Evolutionary conservation across 2,329 filamentous ascomycete genomes (phyloP).

Genomic region (Aphanoascus verrucosus): DNA sequence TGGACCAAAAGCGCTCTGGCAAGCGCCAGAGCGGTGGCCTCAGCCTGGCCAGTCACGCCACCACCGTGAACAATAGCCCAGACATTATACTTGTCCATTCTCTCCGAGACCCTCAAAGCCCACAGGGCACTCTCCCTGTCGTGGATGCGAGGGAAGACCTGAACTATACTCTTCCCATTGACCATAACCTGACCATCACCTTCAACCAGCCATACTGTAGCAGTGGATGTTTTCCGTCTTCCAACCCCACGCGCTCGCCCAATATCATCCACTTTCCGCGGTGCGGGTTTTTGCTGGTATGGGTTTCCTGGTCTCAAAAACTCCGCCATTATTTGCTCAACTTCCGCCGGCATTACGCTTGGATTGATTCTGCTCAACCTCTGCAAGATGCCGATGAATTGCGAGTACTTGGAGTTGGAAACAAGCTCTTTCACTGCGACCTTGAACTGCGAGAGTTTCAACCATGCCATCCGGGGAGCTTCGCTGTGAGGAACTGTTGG

Average conservation of each 20-base stretch:
- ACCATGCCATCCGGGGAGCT: slow-evolving; percentile 68
- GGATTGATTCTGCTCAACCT: slow-evolving; percentile 79
- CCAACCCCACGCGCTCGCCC: slow-evolving; percentile 74
- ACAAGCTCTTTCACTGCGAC: slow-evolving; percentile 59
- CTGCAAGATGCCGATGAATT: slow-evolving; percentile 64
- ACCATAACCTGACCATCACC: slow-evolving; percentile 81
- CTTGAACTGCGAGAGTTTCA: slow-evolving; percentile 63
- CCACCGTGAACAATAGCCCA: slow-evolving; percentile 79
- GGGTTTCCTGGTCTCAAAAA: slow-evolving; percentile 70
- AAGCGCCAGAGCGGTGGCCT: slow-evolving; percentile 82
- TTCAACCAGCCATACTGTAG: slow-evolving; percentile 80
- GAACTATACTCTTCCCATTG: slow-evolving; percentile 75
- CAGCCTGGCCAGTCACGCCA: slow-evolving; percentile 88
- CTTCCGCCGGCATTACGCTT: slow-evolving; percentile 58
- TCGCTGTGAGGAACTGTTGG: slow-evolving; percentile 57
- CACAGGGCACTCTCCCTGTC: slow-evolving; percentile 91
- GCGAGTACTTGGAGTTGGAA: slow-evolving; percentile 65
- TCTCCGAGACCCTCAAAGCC: slow-evolving; percentile 70
- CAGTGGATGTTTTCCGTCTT: slow-evolving; percentile 75
- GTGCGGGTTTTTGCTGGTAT: slow-evolving; percentile 51
- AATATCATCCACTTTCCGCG: slow-evolving; percentile 56
- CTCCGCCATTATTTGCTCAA: slow-evolving; percentile 51
- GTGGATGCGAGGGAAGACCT: slow-evolving; percentile 77
- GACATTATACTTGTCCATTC: slow-evolving; percentile 93
- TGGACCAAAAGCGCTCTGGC: slow-evolving; percentile 80